These are phyloP conservation scores for Pouteria glomerata DNA, from an alignment of 148 eudicot genomes.

Conservation along the genomic window DNA sequence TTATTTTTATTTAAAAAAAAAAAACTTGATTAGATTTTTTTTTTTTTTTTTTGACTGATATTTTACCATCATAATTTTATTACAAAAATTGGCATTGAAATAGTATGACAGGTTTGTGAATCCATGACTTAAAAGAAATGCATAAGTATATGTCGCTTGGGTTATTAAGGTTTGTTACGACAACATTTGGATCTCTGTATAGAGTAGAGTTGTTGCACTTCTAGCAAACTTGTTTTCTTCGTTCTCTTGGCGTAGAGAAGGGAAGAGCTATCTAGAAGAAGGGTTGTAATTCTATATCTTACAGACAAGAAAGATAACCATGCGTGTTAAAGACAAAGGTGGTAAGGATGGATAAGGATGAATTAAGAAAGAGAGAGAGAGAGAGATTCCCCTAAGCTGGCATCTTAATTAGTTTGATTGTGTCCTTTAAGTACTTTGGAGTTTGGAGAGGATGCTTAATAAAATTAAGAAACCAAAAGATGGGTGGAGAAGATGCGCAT, in stretches of 20 bases:
- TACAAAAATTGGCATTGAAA: too few relatives aligned
- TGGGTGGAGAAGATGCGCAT: conserved; percentile 19
- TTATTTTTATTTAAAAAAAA: too few relatives aligned
- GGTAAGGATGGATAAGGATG: conserved; percentile 26
- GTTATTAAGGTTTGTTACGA: not conserved
- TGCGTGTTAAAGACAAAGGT: conserved; percentile 3
- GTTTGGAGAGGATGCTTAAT: not conserved
- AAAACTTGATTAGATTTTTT: too few relatives aligned
- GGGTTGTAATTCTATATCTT: conserved; percentile 6
- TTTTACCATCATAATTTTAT: too few relatives aligned
- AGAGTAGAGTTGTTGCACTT: too few relatives aligned
- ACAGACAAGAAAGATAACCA: conserved; percentile 19
- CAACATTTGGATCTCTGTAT: too few relatives aligned
- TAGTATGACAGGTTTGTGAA: too few relatives aligned
- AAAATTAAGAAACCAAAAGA: conserved; percentile 3
- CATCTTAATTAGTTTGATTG: not conserved
- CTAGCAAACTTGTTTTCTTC: conserved; percentile 10
- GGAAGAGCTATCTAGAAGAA: conserved; percentile 5
- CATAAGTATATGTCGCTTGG: too few relatives aligned
- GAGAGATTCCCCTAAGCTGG: conserved; percentile 8
- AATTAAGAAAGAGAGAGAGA: not conserved
- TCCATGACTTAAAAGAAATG: too few relatives aligned
- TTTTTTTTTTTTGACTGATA: too few relatives aligned
- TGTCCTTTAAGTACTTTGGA: too few relatives aligned
- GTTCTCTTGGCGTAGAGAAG: conserved; percentile 2